Conservation (phyloP, 2,329 filamentous ascomycete species). For the Cytospora piceicola region DNA sequence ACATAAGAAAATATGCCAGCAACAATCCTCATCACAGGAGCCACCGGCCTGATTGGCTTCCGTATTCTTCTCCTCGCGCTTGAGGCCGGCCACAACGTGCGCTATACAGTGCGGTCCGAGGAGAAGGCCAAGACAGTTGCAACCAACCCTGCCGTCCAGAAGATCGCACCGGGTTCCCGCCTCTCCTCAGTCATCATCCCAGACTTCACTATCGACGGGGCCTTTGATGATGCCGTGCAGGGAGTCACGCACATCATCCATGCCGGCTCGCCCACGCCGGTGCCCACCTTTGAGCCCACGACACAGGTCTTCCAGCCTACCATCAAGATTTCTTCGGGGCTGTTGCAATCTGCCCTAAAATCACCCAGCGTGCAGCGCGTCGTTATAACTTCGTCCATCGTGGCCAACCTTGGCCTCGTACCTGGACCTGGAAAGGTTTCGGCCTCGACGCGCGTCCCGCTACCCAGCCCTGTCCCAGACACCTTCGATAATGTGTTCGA, state of each 20-base stretch:
- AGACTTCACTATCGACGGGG: slow-evolving; percentile 34
- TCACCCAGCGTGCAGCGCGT: slow-evolving; percentile 33
- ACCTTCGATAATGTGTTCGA: slow-evolving; percentile 30
- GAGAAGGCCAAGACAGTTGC: slow-evolving; percentile 34
- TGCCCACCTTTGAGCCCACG: slow-evolving; percentile 22
- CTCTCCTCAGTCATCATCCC: slow-evolving; percentile 35
- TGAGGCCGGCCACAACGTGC: slow-evolving; percentile 35
- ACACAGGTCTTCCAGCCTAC: slow-evolving; percentile 31
- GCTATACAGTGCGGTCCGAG: slow-evolving; percentile 35
- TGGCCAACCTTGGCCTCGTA: slow-evolving; percentile 31
- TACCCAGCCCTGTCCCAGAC: slow-evolving; percentile 31
- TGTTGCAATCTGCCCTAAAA: slow-evolving; percentile 35
- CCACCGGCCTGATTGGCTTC: slow-evolving; percentile 38
- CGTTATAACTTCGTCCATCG: slow-evolving; percentile 37
- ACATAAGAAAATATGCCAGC: slow-evolving; percentile 19
- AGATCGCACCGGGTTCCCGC: slow-evolving; percentile 27
- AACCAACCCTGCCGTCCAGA: slow-evolving; percentile 35
- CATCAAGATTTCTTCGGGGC: slow-evolving; percentile 30
- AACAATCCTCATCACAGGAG: slow-evolving; percentile 37
- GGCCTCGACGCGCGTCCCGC: slow-evolving; percentile 32
- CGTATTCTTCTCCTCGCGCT: slow-evolving; percentile 36
- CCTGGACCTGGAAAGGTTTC: slow-evolving; percentile 27
- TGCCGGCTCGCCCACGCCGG: slow-evolving; percentile 35
- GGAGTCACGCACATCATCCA: slow-evolving; percentile 37
- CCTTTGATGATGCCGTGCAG: slow-evolving; percentile 34